These are phyloP conservation scores for Lasiodiplodia theobromae DNA, from an alignment of 2,329 filamentous ascomycete genomes.

Conservation along the genomic window DNA sequence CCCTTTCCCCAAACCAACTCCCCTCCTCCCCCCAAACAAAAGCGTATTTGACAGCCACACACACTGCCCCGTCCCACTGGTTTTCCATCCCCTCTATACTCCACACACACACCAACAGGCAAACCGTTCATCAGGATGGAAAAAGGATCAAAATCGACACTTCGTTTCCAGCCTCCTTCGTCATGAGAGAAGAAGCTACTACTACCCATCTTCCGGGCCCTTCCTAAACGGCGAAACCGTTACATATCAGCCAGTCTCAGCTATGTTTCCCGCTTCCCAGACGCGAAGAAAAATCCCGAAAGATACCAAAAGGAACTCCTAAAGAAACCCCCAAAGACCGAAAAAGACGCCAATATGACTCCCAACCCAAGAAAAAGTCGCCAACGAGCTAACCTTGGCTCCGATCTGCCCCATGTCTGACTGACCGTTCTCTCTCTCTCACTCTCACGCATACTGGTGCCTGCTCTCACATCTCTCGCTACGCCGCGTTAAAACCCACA, in stretches of 20 bases:
- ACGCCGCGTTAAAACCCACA: background rate
- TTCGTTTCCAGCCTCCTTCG: background rate
- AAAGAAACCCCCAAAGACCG: background rate
- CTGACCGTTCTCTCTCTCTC: background rate
- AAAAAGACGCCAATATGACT: background rate
- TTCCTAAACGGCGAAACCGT: background rate
- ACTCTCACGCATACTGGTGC: background rate
- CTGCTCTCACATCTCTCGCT: background rate
- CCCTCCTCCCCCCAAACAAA: background rate
- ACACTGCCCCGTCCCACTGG: background rate
- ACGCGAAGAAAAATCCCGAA: background rate
- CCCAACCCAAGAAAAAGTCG: background rate
- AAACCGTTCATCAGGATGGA: background rate
- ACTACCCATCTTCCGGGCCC: background rate
- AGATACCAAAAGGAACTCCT: background rate
- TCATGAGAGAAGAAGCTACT: background rate
- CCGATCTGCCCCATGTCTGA: background rate
- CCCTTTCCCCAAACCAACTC: background rate
- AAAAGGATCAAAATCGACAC: background rate
- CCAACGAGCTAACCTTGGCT: background rate
- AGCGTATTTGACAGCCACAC: background rate
- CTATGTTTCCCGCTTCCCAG: background rate
- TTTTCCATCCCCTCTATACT: too few species aligned
- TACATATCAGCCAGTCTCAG: background rate
- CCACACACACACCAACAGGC: slow-evolving; percentile 1